Base-by-base conservation (phyloP, 331 rosid species). In the Malus hybrid region DNA sequence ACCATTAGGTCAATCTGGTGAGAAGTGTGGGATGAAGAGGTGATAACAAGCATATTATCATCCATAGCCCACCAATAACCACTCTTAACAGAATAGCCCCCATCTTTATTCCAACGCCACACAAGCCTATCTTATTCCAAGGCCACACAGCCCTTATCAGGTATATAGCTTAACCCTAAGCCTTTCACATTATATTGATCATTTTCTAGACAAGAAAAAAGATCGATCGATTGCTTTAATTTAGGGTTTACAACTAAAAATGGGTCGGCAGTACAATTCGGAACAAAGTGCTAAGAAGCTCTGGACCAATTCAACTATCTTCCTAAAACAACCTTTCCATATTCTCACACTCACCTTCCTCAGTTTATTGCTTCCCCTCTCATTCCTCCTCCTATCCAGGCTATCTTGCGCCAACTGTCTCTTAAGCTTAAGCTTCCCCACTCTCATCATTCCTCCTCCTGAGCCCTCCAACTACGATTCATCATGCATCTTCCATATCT, bases 301-400 rank as follows among this genome's bases (percentile, higher is more conserved):
- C 71, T 79, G 87, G 70, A 64, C 85, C 61, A 59, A 78, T 71
- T 75, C 12, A 13, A 64, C 65, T n/a, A 20, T 19, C 61, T 73
- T 71, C 75, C 72, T 85, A 16, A 80, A 75, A 73, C 83, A 82
- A 63, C 29, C 84, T 3, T 85, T 93, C 71, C 83, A 90, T 74
- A 79, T 85, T 50, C 20, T 88, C 68, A 82, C 95, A n/a, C 18
- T 84, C 76, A 82, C 89, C 27, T 81, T 93, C 36, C 90, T 93
- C 68, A 76, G 74, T 80, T 88, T 91, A n/a, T 82, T 92, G 48
- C 79, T 94, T 31, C 98, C 98, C 7, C 85, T 88, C 57, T 87
- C 98, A 0, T 94, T 94, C 77, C 91, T 94, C 34, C 90, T 94
- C 69, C 81, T 94, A 3, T 82, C 95, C 20, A 86, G 90, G 50